A percentile compares a stretch with the other conserved stretches of the same genome.
phyloP scores from a whole-genome alignment of 768 basidiomycete genomes.

The Aureoboletus auriporus region DNA sequence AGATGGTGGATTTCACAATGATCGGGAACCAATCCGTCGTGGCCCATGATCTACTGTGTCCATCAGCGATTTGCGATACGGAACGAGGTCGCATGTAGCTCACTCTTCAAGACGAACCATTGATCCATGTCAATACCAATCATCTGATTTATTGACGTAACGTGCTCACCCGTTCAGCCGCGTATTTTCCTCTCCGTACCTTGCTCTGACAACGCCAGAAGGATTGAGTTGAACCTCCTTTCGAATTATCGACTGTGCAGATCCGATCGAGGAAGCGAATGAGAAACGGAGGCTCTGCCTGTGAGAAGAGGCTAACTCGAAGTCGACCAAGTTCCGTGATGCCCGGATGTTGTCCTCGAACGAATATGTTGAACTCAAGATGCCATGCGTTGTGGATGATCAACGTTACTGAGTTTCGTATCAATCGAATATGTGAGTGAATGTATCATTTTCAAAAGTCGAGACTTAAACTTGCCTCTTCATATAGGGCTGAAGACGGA shows the following conservation, averaged over 20 bases:
- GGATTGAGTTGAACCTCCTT: conserved; percentile 30
- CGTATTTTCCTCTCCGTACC: conserved; percentile 48
- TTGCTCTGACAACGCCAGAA: conserved; percentile 33
- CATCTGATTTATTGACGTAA: too few relatives aligned
- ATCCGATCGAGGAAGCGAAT: conserved; percentile 40
- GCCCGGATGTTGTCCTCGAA: conserved; percentile 40
- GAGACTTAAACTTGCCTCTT: conserved; percentile 6
- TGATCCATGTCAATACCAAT: background rate
- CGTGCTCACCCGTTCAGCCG: conserved; percentile 34
- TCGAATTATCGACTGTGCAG: conserved; percentile 23
- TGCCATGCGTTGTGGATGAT: conserved; percentile 44
- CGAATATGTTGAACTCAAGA: conserved; percentile 42
- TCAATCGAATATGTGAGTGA: conserved; percentile 14
- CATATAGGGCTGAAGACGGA: conserved; percentile 17
- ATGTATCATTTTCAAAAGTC: background rate
- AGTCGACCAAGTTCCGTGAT: conserved; percentile 33
- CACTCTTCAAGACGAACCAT: conserved; percentile 37
- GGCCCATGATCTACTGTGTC: conserved; percentile 39
- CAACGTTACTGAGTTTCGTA: conserved; percentile 30
- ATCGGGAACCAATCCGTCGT: conserved; percentile 45
- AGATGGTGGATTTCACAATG: conserved; percentile 34
- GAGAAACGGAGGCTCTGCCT: conserved; percentile 29
- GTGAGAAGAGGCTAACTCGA: conserved; percentile 29
- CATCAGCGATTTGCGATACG: conserved; percentile 44
- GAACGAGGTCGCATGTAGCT: conserved; percentile 33